A percentile compares a stretch with the other conserved stretches of the same genome.
phyloP scores from a whole-genome alignment of 306 rosid species.

The Fagus crenata region DNA sequence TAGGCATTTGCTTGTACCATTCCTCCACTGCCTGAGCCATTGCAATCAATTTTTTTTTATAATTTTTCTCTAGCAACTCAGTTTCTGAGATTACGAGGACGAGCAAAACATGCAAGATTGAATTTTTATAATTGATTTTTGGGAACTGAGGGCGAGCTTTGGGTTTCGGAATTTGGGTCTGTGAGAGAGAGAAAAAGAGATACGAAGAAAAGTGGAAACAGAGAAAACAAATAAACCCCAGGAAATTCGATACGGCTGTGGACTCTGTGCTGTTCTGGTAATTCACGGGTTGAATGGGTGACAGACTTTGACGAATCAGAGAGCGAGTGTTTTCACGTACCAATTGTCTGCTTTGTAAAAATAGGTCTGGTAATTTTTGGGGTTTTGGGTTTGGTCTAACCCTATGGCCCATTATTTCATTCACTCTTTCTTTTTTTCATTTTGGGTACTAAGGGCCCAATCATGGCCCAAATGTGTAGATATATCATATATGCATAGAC shows the following conservation, averaged over 20 bases:
- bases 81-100: background rate
- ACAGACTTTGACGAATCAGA: constrained; percentile 37
- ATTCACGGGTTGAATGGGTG: background rate
- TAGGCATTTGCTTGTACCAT: constrained; percentile 98
- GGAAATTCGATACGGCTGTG: background rate
- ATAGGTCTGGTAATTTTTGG: background rate
- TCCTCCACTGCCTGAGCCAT: constrained; percentile 99
- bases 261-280: background rate
- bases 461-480: too few species aligned
- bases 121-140: too few species aligned
- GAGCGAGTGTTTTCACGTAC: constrained; percentile 44
- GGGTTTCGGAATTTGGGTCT: background rate
- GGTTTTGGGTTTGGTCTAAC: too few species aligned
- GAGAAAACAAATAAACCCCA: too few species aligned
- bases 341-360: constrained; percentile 29
- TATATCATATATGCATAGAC: too few species aligned
- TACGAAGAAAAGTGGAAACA: background rate
- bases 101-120: too few species aligned
- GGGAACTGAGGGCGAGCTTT: background rate
- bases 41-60: background rate
- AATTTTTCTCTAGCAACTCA: background rate
- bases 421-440: too few species aligned
- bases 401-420: too few species aligned
- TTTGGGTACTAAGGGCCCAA: too few species aligned
- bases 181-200: background rate